A percentile compares a stretch with the other conserved stretches of the same genome.
Evolutionary conservation across 768 basidiomycete genomes (phyloP).

Genomic region (Lactarius deliciosus): DNA sequence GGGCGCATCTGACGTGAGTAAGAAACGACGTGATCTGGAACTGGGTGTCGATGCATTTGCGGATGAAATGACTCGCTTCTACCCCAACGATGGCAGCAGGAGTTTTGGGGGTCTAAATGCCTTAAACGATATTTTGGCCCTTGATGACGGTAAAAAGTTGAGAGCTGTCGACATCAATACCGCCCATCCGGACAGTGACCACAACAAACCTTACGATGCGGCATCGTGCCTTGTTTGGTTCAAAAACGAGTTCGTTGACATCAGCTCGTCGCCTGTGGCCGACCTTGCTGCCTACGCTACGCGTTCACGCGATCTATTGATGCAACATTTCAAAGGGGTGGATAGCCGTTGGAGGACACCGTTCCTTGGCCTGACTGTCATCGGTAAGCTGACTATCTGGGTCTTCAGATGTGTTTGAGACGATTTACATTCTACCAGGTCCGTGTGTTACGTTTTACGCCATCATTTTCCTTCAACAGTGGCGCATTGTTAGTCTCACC

Average conservation of each 20-base stretch:
- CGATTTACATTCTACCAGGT: neutral
- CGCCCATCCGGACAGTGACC: neutral
- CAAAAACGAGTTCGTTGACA: neutral
- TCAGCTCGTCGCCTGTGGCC: neutral
- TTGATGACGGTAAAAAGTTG: neutral
- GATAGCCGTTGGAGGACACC: neutral
- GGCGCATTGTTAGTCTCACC: neutral
- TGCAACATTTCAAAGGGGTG: too few species aligned
- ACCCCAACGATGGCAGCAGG: neutral
- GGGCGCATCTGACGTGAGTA: neutral
- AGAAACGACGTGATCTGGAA: neutral
- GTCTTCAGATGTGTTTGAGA: neutral
- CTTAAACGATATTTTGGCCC: neutral
- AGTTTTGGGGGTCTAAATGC: neutral
- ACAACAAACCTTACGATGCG: neutral
- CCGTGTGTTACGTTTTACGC: neutral
- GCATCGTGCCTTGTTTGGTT: neutral
- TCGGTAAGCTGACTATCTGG: conserved; percentile 3
- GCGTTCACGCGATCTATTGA: neutral
- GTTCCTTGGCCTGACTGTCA: neutral
- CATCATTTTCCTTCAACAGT: neutral
- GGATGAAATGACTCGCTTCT: neutral
- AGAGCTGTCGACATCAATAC: neutral
- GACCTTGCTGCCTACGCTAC: neutral
- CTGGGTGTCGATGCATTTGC: neutral